Percentiles rank a stretch among this genome's conserved stretches.
Conservation (phyloP, 768 basidiomycete species). For the Trametes meyenii region DNA sequence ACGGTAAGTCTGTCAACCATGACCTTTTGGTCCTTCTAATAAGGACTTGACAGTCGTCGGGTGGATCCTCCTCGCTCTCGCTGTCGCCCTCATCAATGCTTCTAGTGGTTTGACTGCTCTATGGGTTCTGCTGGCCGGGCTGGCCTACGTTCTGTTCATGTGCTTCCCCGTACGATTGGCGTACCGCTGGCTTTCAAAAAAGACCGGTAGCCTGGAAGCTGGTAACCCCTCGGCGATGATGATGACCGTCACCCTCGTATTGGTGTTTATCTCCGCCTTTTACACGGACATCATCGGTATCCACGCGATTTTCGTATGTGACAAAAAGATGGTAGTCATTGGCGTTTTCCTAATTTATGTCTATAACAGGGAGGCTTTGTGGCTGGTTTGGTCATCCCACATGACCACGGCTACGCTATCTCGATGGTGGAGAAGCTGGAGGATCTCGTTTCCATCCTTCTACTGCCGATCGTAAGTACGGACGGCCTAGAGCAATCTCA, state of each 20-base stretch:
- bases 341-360: constrained; percentile 24
- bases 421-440: constrained; percentile 84
- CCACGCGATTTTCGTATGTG: constrained; percentile 62
- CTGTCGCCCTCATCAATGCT: constrained; percentile 84
- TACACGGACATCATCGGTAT: constrained; percentile 88
- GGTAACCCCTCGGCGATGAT: constrained; percentile 72
- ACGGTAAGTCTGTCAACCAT: constrained; percentile 20
- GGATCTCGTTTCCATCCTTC: constrained; percentile 77
- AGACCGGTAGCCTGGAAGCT: constrained; percentile 72
- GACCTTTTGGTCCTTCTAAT: not conserved
- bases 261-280: constrained; percentile 77
- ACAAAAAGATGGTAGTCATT: constrained; percentile 22
- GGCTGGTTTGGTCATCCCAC: constrained; percentile 80
- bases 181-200: constrained; percentile 65
- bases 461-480: constrained; percentile 70
- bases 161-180: constrained; percentile 65
- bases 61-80: constrained; percentile 83
- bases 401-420: constrained; percentile 81
- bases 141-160: constrained; percentile 69
- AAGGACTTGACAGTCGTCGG: constrained; percentile 46
- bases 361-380: constrained; percentile 67
- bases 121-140: constrained; percentile 71
- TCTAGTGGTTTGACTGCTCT: constrained; percentile 73
- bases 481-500: not conserved
- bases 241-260: constrained; percentile 78